Evolutionary conservation across 2,329 filamentous ascomycete species (phyloP).

Genomic region (Colletotrichum sp.): DNA sequence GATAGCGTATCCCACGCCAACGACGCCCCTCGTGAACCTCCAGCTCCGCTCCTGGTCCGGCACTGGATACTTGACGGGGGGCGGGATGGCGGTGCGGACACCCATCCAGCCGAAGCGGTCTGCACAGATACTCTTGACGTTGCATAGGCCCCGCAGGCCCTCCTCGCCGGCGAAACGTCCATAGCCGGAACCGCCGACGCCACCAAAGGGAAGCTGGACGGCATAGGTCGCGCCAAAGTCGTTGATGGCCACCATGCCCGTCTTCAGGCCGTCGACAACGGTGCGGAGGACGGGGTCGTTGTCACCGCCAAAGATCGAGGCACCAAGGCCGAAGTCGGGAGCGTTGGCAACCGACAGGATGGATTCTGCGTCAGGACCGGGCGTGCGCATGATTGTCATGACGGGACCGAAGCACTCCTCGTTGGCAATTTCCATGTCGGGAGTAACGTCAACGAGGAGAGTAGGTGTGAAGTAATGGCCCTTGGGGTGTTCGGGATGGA

Average conservation of each 20-base stretch:
- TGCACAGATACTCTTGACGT: conserved; percentile 83
- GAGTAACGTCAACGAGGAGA: conserved; percentile 86
- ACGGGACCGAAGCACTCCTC: conserved; percentile 94
- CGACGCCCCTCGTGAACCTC: conserved; percentile 66
- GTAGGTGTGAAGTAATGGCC: conserved; percentile 96
- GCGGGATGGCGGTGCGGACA: conserved; percentile 78
- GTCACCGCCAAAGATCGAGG: conserved; percentile 82
- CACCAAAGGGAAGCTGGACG: conserved; percentile 93
- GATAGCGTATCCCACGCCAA: conserved; percentile 65
- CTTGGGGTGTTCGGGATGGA: conserved; percentile 73
- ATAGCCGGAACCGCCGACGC: conserved; percentile 87
- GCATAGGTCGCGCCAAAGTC: conserved; percentile 95
- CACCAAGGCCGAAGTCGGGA: conserved; percentile 84
- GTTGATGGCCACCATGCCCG: conserved; percentile 93
- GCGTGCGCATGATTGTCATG: conserved; percentile 81
- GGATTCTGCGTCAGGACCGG: conserved; percentile 60
- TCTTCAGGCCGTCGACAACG: conserved; percentile 72
- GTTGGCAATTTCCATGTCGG: conserved; percentile 84
- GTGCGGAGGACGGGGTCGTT: conserved; percentile 62
- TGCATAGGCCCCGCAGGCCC: conserved; percentile 83
- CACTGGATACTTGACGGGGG: conserved; percentile 83
- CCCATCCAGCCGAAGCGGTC: conserved; percentile 71
- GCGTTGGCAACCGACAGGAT: conserved; percentile 83
- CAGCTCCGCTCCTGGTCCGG: conserved; percentile 66
- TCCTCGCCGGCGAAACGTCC: conserved; percentile 92